A percentile compares a stretch with the other conserved stretches of the same genome.
Evolutionary conservation across 2,329 filamentous ascomycete species (phyloP).

Genomic region (Monosporascus sp.): DNA sequence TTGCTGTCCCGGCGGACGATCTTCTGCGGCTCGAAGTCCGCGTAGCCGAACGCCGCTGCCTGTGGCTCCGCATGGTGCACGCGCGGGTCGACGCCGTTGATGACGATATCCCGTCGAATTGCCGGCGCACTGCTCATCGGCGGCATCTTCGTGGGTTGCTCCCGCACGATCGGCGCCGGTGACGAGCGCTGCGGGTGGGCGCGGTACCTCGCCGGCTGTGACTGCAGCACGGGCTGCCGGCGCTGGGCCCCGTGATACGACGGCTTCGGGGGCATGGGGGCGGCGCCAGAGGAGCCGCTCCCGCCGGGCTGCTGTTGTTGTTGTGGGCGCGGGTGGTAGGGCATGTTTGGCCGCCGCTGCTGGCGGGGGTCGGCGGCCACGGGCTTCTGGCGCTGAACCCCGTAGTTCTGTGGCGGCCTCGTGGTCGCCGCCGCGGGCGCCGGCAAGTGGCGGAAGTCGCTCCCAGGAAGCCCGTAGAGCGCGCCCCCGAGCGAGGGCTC

Average conservation of each 20-base stretch:
- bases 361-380: neutral
- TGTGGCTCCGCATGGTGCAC: conserved; percentile 1
- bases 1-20: conserved; percentile 18
- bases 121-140: conserved; percentile 3
- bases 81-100: neutral
- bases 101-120: neutral
- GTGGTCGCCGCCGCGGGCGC: conserved; percentile 7
- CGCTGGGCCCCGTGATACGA: neutral
- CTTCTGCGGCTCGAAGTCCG: neutral
- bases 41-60: neutral
- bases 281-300: neutral
- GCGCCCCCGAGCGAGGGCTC: conserved; percentile 10
- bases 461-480: conserved; percentile 14
- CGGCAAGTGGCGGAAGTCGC: conserved; percentile 9
- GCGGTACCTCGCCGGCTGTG: neutral
- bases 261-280: neutral
- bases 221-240: neutral
- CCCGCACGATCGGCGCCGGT: neutral
- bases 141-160: conserved; percentile 4
- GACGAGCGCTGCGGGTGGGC: neutral
- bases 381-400: neutral
- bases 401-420: neutral
- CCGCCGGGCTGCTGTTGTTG: conserved; percentile 1
- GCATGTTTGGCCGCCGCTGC: neutral
- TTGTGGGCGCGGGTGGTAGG: neutral